Evolutionary conservation across 1,139 yeast species (phyloP).

Genomic region (Blastobotrys aristatus): DNA sequence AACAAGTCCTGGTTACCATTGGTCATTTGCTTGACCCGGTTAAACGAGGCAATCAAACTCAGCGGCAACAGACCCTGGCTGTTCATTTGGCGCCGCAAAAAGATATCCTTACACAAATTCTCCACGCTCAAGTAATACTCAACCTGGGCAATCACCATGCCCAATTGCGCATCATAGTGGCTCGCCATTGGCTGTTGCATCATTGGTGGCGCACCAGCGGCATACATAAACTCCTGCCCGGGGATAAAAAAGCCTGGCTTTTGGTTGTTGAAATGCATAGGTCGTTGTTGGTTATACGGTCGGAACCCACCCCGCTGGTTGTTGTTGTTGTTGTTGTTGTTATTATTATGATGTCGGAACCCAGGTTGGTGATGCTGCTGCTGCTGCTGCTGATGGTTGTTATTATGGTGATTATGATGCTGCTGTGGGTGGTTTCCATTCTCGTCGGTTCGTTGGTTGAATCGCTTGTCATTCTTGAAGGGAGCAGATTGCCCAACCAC

Average conservation of each 20-base stretch:
- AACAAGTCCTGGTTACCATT: slow-evolving; percentile 46
- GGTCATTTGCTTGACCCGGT: slow-evolving; percentile 61
- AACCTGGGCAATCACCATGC: slow-evolving; percentile 47
- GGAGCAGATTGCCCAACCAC: background rate
- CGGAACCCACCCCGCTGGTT: slow-evolving; percentile 10
- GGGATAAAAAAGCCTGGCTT: slow-evolving; percentile 20
- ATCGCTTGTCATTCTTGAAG: slow-evolving; percentile 1
- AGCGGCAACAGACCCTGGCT: slow-evolving; percentile 68
- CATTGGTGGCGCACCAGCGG: slow-evolving; percentile 22
- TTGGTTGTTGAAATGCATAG: slow-evolving; percentile 23
- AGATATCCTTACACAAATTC: slow-evolving; percentile 77
- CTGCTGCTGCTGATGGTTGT: no score
- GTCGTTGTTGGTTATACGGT: slow-evolving; percentile 11
- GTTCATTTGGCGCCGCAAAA: slow-evolving; percentile 75
- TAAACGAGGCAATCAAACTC: slow-evolving; percentile 58
- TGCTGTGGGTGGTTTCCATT: no score
- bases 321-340: slow-evolving; percentile 6
- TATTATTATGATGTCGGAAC: no score
- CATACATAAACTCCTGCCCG: slow-evolving; percentile 20
- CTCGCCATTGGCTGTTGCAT: slow-evolving; percentile 19
- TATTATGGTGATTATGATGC: slow-evolving; percentile 4
- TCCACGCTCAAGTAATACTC: slow-evolving; percentile 88
- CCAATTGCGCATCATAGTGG: slow-evolving; percentile 28
- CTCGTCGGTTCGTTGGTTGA: background rate
- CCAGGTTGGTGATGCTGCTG: no score